Conservation (phyloP, 208 protist species). For the Angomonas deanei region DNA sequence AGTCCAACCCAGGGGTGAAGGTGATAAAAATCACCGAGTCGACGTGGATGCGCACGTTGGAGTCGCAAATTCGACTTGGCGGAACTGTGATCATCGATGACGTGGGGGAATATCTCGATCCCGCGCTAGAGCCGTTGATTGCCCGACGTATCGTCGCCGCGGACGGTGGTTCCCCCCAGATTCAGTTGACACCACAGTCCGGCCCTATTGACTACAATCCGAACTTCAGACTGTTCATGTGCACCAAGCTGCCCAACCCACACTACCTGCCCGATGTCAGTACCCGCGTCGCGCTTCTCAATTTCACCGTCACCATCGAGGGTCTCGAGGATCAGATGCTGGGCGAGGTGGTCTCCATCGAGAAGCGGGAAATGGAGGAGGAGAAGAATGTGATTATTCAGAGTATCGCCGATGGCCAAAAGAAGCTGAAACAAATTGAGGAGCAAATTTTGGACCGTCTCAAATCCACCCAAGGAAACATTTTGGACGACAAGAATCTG, state of each 20-base stretch:
- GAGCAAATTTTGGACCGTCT: constrained; percentile 90
- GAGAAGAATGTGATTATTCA: constrained; percentile 93
- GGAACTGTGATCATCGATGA: constrained; percentile 93
- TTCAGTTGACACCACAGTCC: constrained; percentile 84
- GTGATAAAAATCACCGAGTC: constrained; percentile 87
- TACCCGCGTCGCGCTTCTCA: constrained; percentile 94
- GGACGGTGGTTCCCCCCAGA: constrained; percentile 73
- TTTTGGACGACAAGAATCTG: constrained; percentile 94
- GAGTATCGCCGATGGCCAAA: constrained; percentile 88
- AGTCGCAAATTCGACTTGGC: constrained; percentile 91
- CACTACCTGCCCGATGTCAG: constrained; percentile 95
- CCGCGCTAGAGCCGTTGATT: constrained; percentile 92
- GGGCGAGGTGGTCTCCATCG: constrained; percentile 90
- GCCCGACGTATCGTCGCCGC: constrained; percentile 78
- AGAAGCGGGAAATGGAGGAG: constrained; percentile 91
- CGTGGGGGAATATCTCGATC: constrained; percentile 93
- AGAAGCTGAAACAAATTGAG: constrained; percentile 90
- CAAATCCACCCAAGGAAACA: constrained; percentile 85
- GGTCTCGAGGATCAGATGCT: constrained; percentile 95
- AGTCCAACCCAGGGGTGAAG: constrained; percentile 39
- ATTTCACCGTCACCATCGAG: constrained; percentile 96
- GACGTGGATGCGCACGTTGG: constrained; percentile 89
- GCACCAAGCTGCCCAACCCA: constrained; percentile 95
- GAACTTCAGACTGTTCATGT: constrained; percentile 93
- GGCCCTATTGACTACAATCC: constrained; percentile 89